A percentile compares a stretch with the other conserved stretches of the same genome.
These are phyloP conservation scores for Thermomucor indicae-seudaticae DNA, from an alignment of 371 early-diverging fungal genomes.

Conservation along the genomic window DNA sequence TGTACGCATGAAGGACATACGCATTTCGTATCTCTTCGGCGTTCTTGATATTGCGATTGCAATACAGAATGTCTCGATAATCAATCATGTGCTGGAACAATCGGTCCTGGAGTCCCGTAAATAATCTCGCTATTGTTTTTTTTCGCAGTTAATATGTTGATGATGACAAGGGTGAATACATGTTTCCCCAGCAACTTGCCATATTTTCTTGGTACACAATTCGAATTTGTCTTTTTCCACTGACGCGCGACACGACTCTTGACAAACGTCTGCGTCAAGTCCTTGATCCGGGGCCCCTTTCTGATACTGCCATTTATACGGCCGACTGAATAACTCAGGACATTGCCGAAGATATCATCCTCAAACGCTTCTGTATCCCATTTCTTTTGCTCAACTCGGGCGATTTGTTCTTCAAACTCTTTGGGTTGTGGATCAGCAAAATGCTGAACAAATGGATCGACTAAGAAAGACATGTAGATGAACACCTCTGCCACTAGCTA, in stretches of 20 bases:
- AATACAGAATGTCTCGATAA: slow-evolving; percentile 76
- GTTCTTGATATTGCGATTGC: slow-evolving; percentile 58
- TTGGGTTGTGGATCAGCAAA: slow-evolving; percentile 46
- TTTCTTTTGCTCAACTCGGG: slow-evolving; percentile 47
- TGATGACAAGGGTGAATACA: not conserved
- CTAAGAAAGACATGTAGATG: not conserved
- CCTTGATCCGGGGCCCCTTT: slow-evolving; percentile 21
- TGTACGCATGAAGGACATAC: slow-evolving; percentile 82
- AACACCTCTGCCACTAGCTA: not conserved
- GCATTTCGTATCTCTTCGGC: slow-evolving; percentile 64
- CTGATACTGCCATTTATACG: slow-evolving; percentile 24
- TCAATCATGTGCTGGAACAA: slow-evolving; percentile 65
- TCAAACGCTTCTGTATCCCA: slow-evolving; percentile 35
- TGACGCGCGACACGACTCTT: slow-evolving; percentile 26
- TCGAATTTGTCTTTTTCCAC: slow-evolving; percentile 31
- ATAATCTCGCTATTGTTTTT: too few species aligned
- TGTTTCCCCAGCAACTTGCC: slow-evolving; percentile 4
- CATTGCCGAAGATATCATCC: slow-evolving; percentile 42
- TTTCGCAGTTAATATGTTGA: not conserved
- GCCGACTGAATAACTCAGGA: slow-evolving; percentile 28
- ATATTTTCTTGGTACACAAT: slow-evolving; percentile 8
- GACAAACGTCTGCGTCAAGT: slow-evolving; percentile 21
- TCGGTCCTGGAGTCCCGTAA: slow-evolving; percentile 54
- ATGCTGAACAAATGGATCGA: slow-evolving; percentile 21
- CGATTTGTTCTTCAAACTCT: slow-evolving; percentile 40